Conservation (phyloP, 768 basidiomycete genomes). For the Tricholoma hemisulphureum region DNA sequence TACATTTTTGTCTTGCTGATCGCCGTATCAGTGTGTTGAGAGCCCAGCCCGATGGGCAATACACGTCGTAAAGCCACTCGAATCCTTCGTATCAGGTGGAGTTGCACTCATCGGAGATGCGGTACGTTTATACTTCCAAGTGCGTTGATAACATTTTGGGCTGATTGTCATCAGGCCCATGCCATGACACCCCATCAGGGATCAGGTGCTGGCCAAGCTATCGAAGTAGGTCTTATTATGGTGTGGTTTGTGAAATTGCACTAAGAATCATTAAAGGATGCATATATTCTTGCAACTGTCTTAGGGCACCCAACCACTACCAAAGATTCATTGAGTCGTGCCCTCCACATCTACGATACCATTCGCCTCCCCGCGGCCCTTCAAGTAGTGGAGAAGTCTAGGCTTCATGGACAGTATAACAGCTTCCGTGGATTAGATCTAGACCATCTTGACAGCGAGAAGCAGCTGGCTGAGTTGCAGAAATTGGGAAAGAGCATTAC, state of each 20-base stretch:
- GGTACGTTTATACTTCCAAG: no score
- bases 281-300: slow-evolving; percentile 42
- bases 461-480: slow-evolving; percentile 32
- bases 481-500: slow-evolving; percentile 42
- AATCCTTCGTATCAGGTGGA: slow-evolving; percentile 48
- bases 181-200: slow-evolving; percentile 57
- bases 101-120: slow-evolving; percentile 52
- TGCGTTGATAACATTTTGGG: not conserved
- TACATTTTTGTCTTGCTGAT: not conserved
- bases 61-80: slow-evolving; percentile 52
- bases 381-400: slow-evolving; percentile 37
- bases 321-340: slow-evolving; percentile 38
- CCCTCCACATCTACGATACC: slow-evolving; percentile 47
- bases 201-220: slow-evolving; percentile 57
- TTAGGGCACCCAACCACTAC: slow-evolving; percentile 45
- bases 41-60: slow-evolving; percentile 61
- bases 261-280: slow-evolving; percentile 39
- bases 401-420: slow-evolving; percentile 43
- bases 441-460: slow-evolving; percentile 23
- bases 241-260: no score
- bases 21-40: slow-evolving; percentile 45
- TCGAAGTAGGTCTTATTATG: no score
- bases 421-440: slow-evolving; percentile 35
- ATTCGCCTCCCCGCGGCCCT: slow-evolving; percentile 47
- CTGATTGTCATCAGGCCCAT: slow-evolving; percentile 42